Conservation (phyloP, 495 filamentous ascomycete species). For the Schizothecium vesticola region DNA sequence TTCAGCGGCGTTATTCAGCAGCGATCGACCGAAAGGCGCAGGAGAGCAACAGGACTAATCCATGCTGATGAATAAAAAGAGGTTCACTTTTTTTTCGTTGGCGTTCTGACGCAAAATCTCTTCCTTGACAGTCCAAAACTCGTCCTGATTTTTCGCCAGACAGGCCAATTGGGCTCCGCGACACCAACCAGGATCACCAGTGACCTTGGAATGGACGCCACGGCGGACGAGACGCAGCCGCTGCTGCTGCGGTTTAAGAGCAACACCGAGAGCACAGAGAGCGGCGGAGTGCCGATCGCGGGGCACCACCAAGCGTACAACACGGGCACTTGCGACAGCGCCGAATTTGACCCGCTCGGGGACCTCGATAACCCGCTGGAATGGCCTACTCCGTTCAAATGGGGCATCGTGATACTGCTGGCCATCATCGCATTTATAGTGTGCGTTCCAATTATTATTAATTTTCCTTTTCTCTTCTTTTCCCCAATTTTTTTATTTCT, state of each 20-base stretch:
- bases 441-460: no score
- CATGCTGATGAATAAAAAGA: no score
- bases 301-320: constrained; percentile 1
- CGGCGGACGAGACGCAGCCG: constrained; percentile 7
- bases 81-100: no score
- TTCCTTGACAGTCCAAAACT: no score
- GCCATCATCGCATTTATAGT: constrained; percentile 50
- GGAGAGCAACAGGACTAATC: no score
- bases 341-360: constrained; percentile 43
- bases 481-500: background rate
- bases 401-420: constrained; percentile 42
- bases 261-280: background rate
- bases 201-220: background rate
- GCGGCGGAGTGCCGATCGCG: background rate
- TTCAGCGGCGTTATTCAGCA: no score
- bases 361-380: constrained; percentile 49
- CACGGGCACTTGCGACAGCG: constrained; percentile 17
- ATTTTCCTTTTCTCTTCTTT: no score
- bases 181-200: background rate
- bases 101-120: no score
- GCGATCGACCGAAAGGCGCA: no score
- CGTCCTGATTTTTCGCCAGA: background rate
- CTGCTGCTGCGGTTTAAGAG: no score
- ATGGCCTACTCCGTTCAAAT: constrained; percentile 47
- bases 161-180: background rate